These are phyloP conservation scores for Polytolypa hystricis DNA, from an alignment of 2,329 filamentous ascomycete species.

Conservation along the genomic window DNA sequence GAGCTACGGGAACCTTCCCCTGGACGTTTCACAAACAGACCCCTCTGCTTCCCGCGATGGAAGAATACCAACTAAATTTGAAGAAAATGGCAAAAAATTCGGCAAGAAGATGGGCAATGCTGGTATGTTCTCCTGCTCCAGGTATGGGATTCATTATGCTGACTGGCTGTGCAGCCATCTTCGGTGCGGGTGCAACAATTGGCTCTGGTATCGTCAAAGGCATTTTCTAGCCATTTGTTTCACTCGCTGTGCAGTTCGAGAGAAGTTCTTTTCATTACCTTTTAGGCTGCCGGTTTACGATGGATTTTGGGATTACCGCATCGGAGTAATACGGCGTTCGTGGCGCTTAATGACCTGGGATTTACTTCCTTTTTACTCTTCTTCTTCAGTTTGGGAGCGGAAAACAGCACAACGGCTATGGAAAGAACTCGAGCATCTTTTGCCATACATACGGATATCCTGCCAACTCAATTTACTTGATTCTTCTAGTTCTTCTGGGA, in stretches of 20 bases:
- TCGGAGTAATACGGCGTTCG: too few relatives aligned
- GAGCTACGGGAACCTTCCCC: conserved; percentile 53
- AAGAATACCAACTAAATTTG: conserved; percentile 50
- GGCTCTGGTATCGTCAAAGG: conserved; percentile 83
- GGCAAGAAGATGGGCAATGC: conserved; percentile 84
- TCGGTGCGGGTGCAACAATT: conserved; percentile 84
- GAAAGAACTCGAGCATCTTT: too few relatives aligned
- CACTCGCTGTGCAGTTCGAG: too few relatives aligned
- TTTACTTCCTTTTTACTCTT: not conserved
- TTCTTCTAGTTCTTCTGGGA: too few relatives aligned
- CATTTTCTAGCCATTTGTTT: conserved; percentile 56
- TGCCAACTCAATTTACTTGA: too few relatives aligned
- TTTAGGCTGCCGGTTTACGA: too few relatives aligned
- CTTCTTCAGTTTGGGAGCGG: too few relatives aligned
- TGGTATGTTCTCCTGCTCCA: conserved; percentile 23
- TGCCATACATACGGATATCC: too few relatives aligned
- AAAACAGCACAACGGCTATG: too few relatives aligned
- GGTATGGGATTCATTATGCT: conserved; percentile 1
- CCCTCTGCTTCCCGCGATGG: conserved; percentile 30
- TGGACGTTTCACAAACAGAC: conserved; percentile 56
- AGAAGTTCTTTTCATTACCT: too few relatives aligned
- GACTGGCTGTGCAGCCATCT: conserved; percentile 57
- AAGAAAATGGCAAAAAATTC: conserved; percentile 81
- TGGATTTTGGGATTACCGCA: too few relatives aligned
- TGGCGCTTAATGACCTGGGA: not conserved